phyloP scores from a whole-genome alignment of 2,329 filamentous ascomycete genomes.

The Trichocomaceae sp. region DNA sequence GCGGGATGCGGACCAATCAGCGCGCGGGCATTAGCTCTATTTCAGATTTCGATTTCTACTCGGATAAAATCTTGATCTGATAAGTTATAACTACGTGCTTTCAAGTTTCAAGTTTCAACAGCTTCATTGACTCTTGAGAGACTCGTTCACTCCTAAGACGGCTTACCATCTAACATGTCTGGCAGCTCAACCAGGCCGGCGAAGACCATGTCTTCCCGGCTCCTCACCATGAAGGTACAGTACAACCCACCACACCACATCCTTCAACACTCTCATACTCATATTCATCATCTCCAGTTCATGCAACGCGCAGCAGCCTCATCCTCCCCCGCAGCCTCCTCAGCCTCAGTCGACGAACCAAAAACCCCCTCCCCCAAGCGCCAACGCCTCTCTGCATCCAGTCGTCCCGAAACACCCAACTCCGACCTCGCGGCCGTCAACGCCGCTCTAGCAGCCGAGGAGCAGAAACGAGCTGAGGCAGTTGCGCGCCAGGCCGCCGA shows the following conservation, averaged over 20 bases:
- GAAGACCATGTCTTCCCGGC: conserved; percentile 75
- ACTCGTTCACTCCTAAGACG: no score
- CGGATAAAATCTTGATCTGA: no score
- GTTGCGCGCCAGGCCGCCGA: conserved; percentile 36
- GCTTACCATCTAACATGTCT: no score
- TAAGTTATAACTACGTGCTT: no score
- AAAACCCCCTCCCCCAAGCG: conserved; percentile 31
- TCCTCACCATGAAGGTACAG: conserved; percentile 81
- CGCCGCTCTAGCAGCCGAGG: conserved; percentile 36
- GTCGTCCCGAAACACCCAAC: conserved; percentile 20
- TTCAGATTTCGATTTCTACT: no score
- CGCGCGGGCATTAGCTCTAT: conserved; percentile 17
- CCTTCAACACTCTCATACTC: conserved; percentile 7
- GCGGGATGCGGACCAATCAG: conserved; percentile 20
- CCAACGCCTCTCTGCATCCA: conserved; percentile 26
- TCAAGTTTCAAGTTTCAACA: no score
- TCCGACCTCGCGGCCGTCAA: conserved; percentile 36
- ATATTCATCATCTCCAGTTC: conserved; percentile 47
- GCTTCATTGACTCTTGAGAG: no score
- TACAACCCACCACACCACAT: no score
- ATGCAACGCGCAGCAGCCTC: conserved; percentile 82
- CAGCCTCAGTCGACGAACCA: conserved; percentile 45
- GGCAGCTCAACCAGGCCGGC: conserved; percentile 44
- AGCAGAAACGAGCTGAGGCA: conserved; percentile 35
- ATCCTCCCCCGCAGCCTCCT: no score